A percentile compares a stretch with the other conserved stretches of the same genome.
Evolutionary conservation across 495 filamentous ascomycete genomes (phyloP).

Genomic region (Trichoderma reesei): DNA sequence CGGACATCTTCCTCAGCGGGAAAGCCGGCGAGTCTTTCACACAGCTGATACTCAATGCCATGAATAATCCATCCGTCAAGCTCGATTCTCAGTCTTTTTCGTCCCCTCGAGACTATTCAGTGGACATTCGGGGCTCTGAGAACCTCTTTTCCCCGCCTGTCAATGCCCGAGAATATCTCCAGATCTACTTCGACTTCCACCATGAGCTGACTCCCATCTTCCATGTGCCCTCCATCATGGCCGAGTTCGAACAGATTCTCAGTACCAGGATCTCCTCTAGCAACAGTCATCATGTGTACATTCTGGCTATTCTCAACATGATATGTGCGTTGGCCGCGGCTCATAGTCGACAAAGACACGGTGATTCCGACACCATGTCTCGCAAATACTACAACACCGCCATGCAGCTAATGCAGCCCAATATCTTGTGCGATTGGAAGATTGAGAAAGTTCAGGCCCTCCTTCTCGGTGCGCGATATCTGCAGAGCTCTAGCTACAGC

Average conservation of each 20-base stretch:
- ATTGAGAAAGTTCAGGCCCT: slow-evolving; percentile 23
- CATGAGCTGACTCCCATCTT: slow-evolving; percentile 13
- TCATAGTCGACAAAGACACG: slow-evolving; percentile 2
- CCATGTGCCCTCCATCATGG: slow-evolving; percentile 12
- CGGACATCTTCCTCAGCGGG: slow-evolving; percentile 12
- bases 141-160: not conserved
- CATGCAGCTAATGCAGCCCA: slow-evolving; percentile 11
- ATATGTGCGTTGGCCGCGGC: slow-evolving; percentile 9
- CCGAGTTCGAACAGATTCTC: slow-evolving; percentile 10
- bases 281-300: slow-evolving; percentile 4
- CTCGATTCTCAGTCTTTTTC: slow-evolving; percentile 9
- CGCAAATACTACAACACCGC: slow-evolving; percentile 11
- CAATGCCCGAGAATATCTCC: slow-evolving; percentile 10
- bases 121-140: not conserved
- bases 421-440: slow-evolving; percentile 11
- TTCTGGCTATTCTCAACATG: slow-evolving; percentile 11
- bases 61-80: slow-evolving; percentile 10
- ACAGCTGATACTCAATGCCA: slow-evolving; percentile 12
- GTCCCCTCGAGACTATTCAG: not conserved
- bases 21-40: slow-evolving; percentile 12
- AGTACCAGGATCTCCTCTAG: not conserved
- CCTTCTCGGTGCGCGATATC: slow-evolving; percentile 25
- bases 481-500: slow-evolving; percentile 28
- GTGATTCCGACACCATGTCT: not conserved
- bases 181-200: slow-evolving; percentile 12